Conservation (phyloP, 768 basidiomycete genomes). For the Trametes coccinea region DNA sequence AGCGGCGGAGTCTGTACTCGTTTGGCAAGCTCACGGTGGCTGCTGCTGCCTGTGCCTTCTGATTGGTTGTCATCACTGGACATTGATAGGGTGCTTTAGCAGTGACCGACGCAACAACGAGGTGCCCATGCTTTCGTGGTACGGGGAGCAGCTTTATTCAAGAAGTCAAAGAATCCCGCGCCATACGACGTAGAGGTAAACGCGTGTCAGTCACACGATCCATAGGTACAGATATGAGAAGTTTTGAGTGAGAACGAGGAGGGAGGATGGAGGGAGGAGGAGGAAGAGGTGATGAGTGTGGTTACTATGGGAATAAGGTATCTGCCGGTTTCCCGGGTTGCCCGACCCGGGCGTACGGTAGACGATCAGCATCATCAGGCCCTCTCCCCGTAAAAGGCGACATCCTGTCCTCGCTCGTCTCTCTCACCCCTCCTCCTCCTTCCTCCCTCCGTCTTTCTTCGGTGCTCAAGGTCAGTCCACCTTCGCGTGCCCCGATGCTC, state of each 20-base stretch:
- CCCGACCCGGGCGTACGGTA: conserved; percentile 24
- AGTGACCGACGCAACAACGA: background rate
- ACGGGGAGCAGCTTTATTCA: too few species aligned
- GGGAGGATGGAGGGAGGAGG: background rate
- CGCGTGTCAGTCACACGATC: too few species aligned
- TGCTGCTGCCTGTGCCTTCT: background rate
- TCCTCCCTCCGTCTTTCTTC: conserved; percentile 21
- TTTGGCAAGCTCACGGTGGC: background rate
- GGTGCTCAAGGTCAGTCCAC: conserved; percentile 25
- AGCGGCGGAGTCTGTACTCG: too few species aligned
- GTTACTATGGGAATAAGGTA: conserved; percentile 24
- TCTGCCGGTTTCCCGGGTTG: conserved; percentile 29
- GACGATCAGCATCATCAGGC: conserved; percentile 16
- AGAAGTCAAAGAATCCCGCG: too few species aligned
- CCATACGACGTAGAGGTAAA: too few species aligned
- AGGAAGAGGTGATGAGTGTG: background rate
- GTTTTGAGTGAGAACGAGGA: background rate
- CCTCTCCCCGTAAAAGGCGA: conserved; percentile 17
- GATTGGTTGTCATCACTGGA: conserved; percentile 11
- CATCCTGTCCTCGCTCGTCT: conserved; percentile 7
- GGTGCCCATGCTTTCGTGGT: too few species aligned
- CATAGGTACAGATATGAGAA: background rate
- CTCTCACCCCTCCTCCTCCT: conserved; percentile 16
- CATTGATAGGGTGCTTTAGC: background rate
- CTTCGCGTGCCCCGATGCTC: background rate